Conservation (phyloP, 345 rosid species). For the Dovyalis caffra region DNA sequence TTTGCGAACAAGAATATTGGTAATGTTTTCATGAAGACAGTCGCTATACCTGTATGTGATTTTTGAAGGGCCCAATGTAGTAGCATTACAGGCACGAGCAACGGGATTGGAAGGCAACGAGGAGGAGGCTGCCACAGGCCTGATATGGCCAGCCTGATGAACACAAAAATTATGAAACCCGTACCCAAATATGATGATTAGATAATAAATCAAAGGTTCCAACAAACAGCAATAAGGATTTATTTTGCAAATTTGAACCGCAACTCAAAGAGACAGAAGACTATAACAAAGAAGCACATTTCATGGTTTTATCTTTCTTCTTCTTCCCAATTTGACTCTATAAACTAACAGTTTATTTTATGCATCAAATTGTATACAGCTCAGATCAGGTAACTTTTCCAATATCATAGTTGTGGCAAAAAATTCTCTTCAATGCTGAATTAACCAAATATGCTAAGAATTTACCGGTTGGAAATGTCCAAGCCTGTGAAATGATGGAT, state of each 20-base stretch:
- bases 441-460: constrained; percentile 7
- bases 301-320: background rate
- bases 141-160: constrained; percentile 59
- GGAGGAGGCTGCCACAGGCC: constrained; percentile 44
- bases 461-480: constrained; percentile 75
- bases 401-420: constrained; percentile 1
- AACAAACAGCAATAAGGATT: constrained; percentile 1
- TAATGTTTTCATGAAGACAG: constrained; percentile 6
- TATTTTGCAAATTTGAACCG: background rate
- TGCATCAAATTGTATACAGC: background rate
- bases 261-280: background rate
- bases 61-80: constrained; percentile 56
- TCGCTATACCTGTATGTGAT: constrained; percentile 69
- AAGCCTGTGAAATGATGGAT: constrained; percentile 53
- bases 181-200: background rate
- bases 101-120: constrained; percentile 47
- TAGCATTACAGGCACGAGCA: constrained; percentile 44
- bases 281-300: no score
- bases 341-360: background rate
- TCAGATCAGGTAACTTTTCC: background rate
- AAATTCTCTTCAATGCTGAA: background rate
- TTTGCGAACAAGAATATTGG: constrained; percentile 7
- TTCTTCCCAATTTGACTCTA: background rate
- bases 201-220: background rate
- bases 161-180: constrained; percentile 12